Conservation (phyloP, 768 basidiomycete genomes). For the Albatrellus ellisii region DNA sequence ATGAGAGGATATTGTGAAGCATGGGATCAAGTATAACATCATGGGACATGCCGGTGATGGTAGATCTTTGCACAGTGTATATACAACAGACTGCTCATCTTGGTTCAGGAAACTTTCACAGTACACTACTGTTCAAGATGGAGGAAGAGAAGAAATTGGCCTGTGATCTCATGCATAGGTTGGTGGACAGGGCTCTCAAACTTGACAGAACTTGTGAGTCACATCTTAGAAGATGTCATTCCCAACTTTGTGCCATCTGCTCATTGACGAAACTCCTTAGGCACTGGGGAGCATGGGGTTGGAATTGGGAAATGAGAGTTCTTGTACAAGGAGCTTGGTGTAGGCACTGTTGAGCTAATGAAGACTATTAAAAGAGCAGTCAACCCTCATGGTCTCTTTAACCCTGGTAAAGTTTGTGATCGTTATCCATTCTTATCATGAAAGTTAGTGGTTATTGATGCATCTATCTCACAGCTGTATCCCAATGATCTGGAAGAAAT, state of each 20-base stretch:
- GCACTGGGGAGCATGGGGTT: constrained; percentile 79
- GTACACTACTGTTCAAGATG: constrained; percentile 23
- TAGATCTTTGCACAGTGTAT: constrained; percentile 15
- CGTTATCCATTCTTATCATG: too few species aligned
- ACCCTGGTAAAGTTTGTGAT: constrained; percentile 65
- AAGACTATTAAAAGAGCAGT: constrained; percentile 62
- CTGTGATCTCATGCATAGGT: constrained; percentile 32
- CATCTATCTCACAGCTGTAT: too few species aligned
- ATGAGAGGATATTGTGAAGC: constrained; percentile 47
- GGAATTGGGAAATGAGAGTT: constrained; percentile 78
- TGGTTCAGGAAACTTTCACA: constrained; percentile 30
- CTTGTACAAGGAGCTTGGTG: constrained; percentile 70
- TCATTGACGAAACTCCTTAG: constrained; percentile 19
- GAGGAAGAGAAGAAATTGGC: constrained; percentile 24
- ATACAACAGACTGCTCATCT: neutral
- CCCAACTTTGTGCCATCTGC: too few species aligned
- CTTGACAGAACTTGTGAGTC: constrained; percentile 67
- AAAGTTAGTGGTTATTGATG: too few species aligned
- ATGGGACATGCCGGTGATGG: constrained; percentile 73
- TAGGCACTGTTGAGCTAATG: constrained; percentile 76
- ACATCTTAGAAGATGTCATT: too few species aligned
- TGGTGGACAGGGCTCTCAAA: constrained; percentile 55
- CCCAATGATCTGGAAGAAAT: too few species aligned
- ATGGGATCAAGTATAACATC: constrained; percentile 49
- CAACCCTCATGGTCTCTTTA: constrained; percentile 67